phyloP scores from a whole-genome alignment of 148 eudicot species.

The Nepenthes gracilis region DNA sequence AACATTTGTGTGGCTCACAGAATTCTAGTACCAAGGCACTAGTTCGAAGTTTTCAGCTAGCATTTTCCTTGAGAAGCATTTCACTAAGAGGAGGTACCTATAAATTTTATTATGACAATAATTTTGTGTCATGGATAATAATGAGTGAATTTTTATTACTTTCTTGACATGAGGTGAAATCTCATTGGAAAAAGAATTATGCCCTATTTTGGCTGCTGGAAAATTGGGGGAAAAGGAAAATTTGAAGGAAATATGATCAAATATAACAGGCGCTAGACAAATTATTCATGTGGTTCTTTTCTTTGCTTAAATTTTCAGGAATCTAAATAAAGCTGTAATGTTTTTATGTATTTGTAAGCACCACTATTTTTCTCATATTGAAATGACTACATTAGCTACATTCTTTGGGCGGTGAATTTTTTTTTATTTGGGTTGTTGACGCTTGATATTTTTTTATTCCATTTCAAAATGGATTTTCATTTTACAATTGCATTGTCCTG shows the following conservation, averaged over 20 bases:
- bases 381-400: neutral
- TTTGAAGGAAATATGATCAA: too few relatives aligned
- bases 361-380: neutral
- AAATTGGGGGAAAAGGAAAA: too few relatives aligned
- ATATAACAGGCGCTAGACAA: neutral
- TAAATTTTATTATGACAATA: neutral
- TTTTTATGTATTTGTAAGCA: neutral
- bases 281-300: neutral
- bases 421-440: too few relatives aligned
- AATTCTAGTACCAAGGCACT: conserved; percentile 71
- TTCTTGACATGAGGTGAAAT: neutral
- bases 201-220: too few relatives aligned
- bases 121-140: conserved; percentile 1
- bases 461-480: too few relatives aligned
- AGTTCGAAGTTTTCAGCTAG: conserved; percentile 88
- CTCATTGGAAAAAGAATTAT: too few relatives aligned
- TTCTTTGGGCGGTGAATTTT: too few relatives aligned
- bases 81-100: conserved; percentile 74
- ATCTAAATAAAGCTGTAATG: neutral
- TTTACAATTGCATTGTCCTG: too few relatives aligned
- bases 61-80: conserved; percentile 73
- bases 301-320: too few relatives aligned
- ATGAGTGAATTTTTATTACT: neutral
- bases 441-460: too few relatives aligned
- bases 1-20: conserved; percentile 27